Base-by-base conservation (phyloP, 768 basidiomycete species). In the Suillus placidus region DNA sequence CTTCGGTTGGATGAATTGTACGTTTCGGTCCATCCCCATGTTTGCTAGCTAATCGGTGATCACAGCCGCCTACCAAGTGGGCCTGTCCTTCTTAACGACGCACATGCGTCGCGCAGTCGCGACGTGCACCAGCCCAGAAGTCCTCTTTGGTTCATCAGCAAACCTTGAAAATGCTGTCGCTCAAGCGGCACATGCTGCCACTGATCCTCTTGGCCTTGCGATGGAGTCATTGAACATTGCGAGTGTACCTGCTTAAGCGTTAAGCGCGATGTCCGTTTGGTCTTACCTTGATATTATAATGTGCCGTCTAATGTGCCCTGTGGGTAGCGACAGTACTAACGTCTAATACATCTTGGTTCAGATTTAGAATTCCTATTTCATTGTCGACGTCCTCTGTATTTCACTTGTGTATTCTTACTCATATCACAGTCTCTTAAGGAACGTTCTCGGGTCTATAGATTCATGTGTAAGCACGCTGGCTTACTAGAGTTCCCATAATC, bases 1-100 rank as follows among this genome's bases (percentile, higher is more conserved):
- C 63, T 99, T 99, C 74, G 97, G 97, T 10, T 98, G 95, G 97
- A 97, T 95, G 92, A 97, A 97, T 68, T 84, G 94, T 94, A 71
- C 66, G 89, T 80, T 13, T 45, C 42, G 13, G 2, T 34, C 62
- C 20, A 13, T 40, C 2, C 0, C 26, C 35, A 18, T 9, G 43
- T 43, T 34, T 12, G 38, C n/a, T 43, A 62, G 35, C 66, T 47
- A 63, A 47, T 63, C 64, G 52, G 57, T 32, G 62, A 60, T 63
- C 45, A 49, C 71, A 95, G 93, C 96, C 70, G 93, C 95, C 37
- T 98, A 95, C 77, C 97, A 98, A 81, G 93, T 98, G 62, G 97
- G 97, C n/a, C 78, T 98, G 52, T 91, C 95, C 30, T 96, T 96
- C 84, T 80, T 99, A 70, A 93, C 94, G 26, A 92, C 84, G 40